Evolutionary conservation across 768 basidiomycete genomes (phyloP).

Genomic region (Coprinellus aureogranulatus): DNA sequence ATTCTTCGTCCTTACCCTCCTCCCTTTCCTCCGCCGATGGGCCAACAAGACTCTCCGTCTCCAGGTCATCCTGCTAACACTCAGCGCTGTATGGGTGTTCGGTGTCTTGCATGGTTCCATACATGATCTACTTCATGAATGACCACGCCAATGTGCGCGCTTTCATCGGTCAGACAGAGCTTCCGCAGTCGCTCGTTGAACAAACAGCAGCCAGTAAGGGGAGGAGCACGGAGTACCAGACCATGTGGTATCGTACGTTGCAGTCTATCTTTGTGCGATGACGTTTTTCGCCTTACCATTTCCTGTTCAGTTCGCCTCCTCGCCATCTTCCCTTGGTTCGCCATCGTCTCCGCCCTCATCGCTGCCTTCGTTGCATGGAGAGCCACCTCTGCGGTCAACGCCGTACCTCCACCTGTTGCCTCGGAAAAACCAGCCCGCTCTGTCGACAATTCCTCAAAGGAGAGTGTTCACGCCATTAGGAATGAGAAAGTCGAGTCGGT

Average conservation of each 20-base stretch:
- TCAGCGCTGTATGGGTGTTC: conserved; percentile 47
- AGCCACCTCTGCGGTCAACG: conserved; percentile 5
- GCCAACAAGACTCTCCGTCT: conserved; percentile 10
- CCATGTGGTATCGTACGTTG: conserved; percentile 48
- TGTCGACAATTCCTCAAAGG: not conserved
- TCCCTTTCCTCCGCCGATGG: not conserved
- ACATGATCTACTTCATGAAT: conserved; percentile 45
- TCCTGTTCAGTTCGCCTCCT: conserved; percentile 42
- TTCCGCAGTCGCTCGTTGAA: conserved; percentile 39
- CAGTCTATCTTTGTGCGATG: not conserved
- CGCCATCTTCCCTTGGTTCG: conserved; percentile 51
- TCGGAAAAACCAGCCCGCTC: not conserved
- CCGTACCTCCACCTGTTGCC: not conserved
- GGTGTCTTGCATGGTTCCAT: conserved; percentile 47
- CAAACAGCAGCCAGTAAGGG: conserved; percentile 34
- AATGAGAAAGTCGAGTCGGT: conserved; percentile 1
- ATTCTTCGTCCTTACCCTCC: conserved; percentile 1
- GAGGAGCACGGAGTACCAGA: conserved; percentile 39
- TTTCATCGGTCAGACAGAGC: conserved; percentile 30
- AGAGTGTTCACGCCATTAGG: not conserved
- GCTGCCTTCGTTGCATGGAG: conserved; percentile 21
- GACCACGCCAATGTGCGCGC: conserved; percentile 45
- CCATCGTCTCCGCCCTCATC: conserved; percentile 23
- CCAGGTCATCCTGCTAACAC: conserved; percentile 33
- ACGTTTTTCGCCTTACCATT: not conserved